Percentiles rank a stretch among this genome's conserved stretches.
Evolutionary conservation across 106 monocot species (phyloP).

Genomic region (Chionographis japonica): DNA sequence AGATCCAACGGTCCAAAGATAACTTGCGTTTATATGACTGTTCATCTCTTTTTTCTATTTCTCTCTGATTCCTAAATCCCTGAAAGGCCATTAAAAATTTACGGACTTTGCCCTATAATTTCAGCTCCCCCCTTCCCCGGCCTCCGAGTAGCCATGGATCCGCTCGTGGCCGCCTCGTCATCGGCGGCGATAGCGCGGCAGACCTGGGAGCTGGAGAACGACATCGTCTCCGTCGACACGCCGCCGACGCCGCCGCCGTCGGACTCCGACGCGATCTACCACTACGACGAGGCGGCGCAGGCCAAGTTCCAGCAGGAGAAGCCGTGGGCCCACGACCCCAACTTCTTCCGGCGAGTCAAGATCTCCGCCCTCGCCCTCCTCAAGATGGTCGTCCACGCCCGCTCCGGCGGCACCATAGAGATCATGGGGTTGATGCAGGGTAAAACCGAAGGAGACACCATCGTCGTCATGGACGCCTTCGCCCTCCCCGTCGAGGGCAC

Average conservation of each 20-base stretch:
- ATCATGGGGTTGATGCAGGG: conserved; percentile 99
- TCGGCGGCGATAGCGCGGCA: conserved; percentile 66
- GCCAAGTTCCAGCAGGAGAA: conserved; percentile 64
- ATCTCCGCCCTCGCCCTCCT: conserved; percentile 93
- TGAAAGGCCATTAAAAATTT: no score
- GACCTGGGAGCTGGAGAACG: conserved; percentile 96
- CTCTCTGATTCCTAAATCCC: no score
- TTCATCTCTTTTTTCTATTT: no score
- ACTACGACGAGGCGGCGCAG: conserved; percentile 78
- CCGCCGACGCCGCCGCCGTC: neutral
- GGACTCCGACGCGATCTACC: conserved; percentile 70
- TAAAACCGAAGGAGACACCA: conserved; percentile 76
- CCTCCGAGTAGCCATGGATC: conserved; percentile 5
- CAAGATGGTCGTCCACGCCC: conserved; percentile 97
- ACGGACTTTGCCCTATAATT: neutral
- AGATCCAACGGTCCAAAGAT: no score
- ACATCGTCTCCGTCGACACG: conserved; percentile 32
- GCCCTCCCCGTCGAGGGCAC: conserved; percentile 97
- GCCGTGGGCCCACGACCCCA: conserved; percentile 83
- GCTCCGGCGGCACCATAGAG: conserved; percentile 91
- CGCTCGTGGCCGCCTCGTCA: conserved; percentile 21
- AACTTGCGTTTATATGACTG: no score
- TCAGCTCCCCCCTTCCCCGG: neutral
- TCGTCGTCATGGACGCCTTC: conserved; percentile 95
- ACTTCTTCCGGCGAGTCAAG: conserved; percentile 65